Conservation (phyloP, 768 basidiomycete species). For the Auricularia sp. region DNA sequence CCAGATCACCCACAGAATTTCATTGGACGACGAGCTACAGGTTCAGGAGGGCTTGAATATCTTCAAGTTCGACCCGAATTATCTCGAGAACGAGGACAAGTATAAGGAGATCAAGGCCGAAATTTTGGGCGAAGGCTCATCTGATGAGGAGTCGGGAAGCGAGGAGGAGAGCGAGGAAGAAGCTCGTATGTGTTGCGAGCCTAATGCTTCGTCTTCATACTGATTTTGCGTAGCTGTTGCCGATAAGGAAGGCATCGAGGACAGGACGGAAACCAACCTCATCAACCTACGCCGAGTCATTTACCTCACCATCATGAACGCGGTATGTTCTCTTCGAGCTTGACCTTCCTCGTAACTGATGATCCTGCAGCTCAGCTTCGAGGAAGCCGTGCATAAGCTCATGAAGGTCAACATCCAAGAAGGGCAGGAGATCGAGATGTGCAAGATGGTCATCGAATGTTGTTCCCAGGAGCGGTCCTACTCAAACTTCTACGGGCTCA, state of each 20-base stretch:
- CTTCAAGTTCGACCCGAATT: slow-evolving; percentile 89
- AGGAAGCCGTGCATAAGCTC: slow-evolving; percentile 97
- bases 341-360: neutral
- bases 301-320: slow-evolving; percentile 98
- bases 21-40: slow-evolving; percentile 86
- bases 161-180: slow-evolving; percentile 54
- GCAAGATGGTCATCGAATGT: slow-evolving; percentile 99
- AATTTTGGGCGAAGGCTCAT: slow-evolving; percentile 81
- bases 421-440: slow-evolving; percentile 93
- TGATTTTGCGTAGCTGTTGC: slow-evolving; percentile 41
- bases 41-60: slow-evolving; percentile 93
- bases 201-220: slow-evolving; percentile 1
- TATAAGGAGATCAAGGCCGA: slow-evolving; percentile 87
- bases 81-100: slow-evolving; percentile 84
- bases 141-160: slow-evolving; percentile 48
- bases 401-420: slow-evolving; percentile 86
- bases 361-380: slow-evolving; percentile 64
- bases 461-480: slow-evolving; percentile 99
- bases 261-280: slow-evolving; percentile 89
- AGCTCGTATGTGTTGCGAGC: slow-evolving; percentile 10
- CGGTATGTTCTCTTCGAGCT: slow-evolving; percentile 26
- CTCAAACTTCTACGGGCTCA: slow-evolving; percentile 91
- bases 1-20: slow-evolving; percentile 90
- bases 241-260: slow-evolving; percentile 84
- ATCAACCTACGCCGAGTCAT: slow-evolving; percentile 91